Percentiles rank a stretch among this genome's conserved stretches.
Evolutionary conservation across 2,329 filamentous ascomycete species (phyloP).

Genomic region (Diaporthe amygdali): DNA sequence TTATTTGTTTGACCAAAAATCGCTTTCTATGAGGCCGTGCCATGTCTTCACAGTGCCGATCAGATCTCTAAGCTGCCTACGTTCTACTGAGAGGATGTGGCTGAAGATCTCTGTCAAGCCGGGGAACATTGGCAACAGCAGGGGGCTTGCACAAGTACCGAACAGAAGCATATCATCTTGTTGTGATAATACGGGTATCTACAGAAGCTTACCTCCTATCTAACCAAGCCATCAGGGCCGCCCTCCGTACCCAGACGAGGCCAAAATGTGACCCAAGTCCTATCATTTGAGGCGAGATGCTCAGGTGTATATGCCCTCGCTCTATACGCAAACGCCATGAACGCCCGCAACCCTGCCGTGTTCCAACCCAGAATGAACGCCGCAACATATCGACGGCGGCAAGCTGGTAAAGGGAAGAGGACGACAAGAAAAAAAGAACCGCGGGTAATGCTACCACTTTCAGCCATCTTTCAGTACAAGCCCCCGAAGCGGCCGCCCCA

Average conservation of each 20-base stretch:
- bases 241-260: background rate
- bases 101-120: background rate
- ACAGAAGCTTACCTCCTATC: background rate
- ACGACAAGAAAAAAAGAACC: background rate
- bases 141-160: background rate
- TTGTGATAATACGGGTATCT: constrained; percentile 7
- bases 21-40: background rate
- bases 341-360: background rate
- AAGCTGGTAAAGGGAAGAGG: background rate
- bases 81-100: no score
- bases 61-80: background rate
- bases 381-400: background rate
- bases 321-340: background rate
- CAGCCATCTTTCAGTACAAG: constrained; percentile 3
- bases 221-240: background rate
- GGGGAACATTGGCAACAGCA: background rate
- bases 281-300: background rate
- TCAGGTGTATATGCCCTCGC: background rate
- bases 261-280: background rate
- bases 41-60: background rate
- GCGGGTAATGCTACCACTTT: background rate
- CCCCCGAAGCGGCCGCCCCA: constrained; percentile 21
- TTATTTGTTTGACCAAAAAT: background rate
- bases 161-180: background rate
- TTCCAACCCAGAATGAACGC: background rate